Base-by-base conservation (phyloP, 305 asterid genomes). In the Euphrasia arctica region DNA sequence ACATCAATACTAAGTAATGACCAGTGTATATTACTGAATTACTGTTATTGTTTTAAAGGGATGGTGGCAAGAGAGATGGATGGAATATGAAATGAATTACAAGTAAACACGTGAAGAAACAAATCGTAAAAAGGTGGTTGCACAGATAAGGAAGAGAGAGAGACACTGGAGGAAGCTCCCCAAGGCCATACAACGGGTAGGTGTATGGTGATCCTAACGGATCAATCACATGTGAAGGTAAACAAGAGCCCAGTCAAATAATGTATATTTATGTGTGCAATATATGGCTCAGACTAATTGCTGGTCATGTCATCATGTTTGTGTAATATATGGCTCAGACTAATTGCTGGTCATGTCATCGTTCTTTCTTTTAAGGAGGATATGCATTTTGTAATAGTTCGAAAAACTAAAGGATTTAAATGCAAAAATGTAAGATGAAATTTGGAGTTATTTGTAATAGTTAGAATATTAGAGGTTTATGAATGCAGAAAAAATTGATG, bases 121-220 rank as follows among this genome's bases (percentile, higher is more conserved):
- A 47, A 52, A 48, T 6, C 54, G 51, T n/a, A 59, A 22, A 2
- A 60, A 71, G 29, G 10, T 54, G 29, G 28, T 39, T 52, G 43
- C 47, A 52, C 6, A 66, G 57, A 50, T 58, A 72, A 11, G 15
- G 15, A 47, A 47, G 51, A 15, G 22, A 58, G 72, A 74, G 73
- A n/a, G n/a, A n/a, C n/a, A 92, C 98, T 96, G 89, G 98, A 60
- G 98, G 98, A 74, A 92, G 67, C 72, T 92, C 98, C 69, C 98
- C 97, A 31, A 87, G 84, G 43, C 98, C 98, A 59, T 92, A 92
- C 88, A 92, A 57, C 34, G 98, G 96, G 70, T 92, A 92, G 42
- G 89, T 85, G 81, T 92, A 92, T 59, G 98, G 98, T 34, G 97
- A 92, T 73, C 98, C 97, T 36, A 66, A 18, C 10, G 34, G 36